Conservation (phyloP, 768 basidiomycete species). For the Lactarius tabidus region DNA sequence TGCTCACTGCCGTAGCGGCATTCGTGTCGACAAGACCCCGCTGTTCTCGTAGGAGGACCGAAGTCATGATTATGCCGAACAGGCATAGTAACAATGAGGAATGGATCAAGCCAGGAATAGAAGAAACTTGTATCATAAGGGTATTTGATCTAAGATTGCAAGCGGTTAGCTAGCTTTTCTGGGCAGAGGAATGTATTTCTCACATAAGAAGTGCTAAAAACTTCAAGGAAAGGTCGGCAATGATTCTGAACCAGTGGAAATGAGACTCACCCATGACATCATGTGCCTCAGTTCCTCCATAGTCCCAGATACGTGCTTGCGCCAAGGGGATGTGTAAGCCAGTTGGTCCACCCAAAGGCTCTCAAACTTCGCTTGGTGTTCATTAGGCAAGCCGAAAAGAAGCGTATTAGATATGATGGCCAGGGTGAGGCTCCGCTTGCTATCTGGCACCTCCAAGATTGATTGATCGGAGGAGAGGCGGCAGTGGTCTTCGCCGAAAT, state of each 20-base stretch:
- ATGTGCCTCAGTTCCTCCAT: background rate
- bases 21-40: background rate
- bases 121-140: constrained; percentile 1
- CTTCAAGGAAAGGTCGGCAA: background rate
- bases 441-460: background rate
- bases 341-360: constrained; percentile 1
- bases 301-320: background rate
- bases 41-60: background rate
- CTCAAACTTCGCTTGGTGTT: background rate
- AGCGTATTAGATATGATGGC: background rate
- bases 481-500: background rate
- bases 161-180: background rate
- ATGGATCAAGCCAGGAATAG: background rate
- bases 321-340: background rate
- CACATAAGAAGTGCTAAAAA: background rate
- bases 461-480: background rate
- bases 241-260: background rate
- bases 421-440: background rate
- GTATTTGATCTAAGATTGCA: background rate
- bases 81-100: background rate
- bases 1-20: constrained; percentile 1
- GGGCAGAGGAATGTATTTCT: background rate
- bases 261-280: background rate
- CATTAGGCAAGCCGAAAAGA: background rate
- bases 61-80: background rate